A percentile compares a stretch with the other conserved stretches of the same genome.
These are phyloP conservation scores for Aspergillus terreus DNA, from an alignment of 2,329 filamentous ascomycete genomes.

Conservation along the genomic window DNA sequence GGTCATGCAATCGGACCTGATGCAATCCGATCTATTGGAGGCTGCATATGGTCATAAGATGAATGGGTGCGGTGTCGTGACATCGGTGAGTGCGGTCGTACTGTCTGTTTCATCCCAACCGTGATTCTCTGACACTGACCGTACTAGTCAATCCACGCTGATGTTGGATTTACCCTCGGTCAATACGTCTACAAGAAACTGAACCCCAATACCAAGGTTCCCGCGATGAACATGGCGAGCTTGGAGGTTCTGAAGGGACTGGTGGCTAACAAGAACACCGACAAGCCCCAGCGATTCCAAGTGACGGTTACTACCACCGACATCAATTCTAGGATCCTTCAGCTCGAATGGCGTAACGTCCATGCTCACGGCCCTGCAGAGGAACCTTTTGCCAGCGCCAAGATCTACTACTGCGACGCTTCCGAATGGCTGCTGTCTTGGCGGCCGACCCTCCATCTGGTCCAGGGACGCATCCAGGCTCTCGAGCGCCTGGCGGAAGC, in stretches of 20 bases:
- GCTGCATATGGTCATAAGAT: slow-evolving; percentile 44
- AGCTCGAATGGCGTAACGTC: too few species aligned
- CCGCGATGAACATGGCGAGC: slow-evolving; percentile 34
- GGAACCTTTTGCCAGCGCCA: slow-evolving; percentile 4
- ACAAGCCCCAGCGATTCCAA: neutral
- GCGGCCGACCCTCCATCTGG: slow-evolving; percentile 8
- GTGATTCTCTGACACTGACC: too few species aligned
- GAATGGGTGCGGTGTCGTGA: slow-evolving; percentile 42
- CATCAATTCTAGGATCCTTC: too few species aligned
- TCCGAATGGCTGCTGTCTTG: slow-evolving; percentile 10
- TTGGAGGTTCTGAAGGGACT: slow-evolving; percentile 53
- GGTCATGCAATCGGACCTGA: slow-evolving; percentile 39
- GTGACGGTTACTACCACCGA: too few species aligned
- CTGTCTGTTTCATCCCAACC: too few species aligned
- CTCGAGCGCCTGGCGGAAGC: slow-evolving; percentile 20
- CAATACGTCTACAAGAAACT: slow-evolving; percentile 11
- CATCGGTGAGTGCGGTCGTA: slow-evolving; percentile 33
- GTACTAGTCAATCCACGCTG: slow-evolving; percentile 17
- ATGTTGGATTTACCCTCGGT: slow-evolving; percentile 25
- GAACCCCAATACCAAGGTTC: too few species aligned
- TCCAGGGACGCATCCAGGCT: slow-evolving; percentile 17
- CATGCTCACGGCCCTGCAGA: too few species aligned
- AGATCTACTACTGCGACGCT: slow-evolving; percentile 9
- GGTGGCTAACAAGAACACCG: slow-evolving; percentile 36
- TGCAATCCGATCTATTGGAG: slow-evolving; percentile 35